Base-by-base conservation (phyloP, 164 flowering plant genomes). In the Umbellularia californica region DNA sequence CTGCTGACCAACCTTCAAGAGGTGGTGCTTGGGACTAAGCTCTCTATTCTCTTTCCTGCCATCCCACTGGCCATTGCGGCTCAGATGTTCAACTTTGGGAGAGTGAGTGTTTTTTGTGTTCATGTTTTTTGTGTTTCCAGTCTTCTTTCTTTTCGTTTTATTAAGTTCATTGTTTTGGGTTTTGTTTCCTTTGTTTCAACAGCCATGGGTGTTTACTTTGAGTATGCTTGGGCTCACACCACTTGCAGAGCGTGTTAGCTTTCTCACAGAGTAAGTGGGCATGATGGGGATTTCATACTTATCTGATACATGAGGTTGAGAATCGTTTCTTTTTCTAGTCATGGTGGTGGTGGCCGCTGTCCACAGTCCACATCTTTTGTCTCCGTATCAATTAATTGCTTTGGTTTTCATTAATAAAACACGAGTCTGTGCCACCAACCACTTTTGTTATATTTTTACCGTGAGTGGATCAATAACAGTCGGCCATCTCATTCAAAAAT, bases 241-340 rank as follows among this genome's bases (percentile, higher is more conserved):
- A 22, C 89, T 95, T n/a, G 97, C 98, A 1, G 98, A 95, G 81
- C 88, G 98, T 14, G 79, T 95, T 76, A 93, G 97, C 85, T 95
- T 95, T 73, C 79, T 95, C 23, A 95, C 98, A 15, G 98, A 95
- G 98, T 95, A 82, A 84, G 95, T 5, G 9, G 23, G 20, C 2
- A 65, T 1, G 35, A 20, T 15, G 47, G 47, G 47, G 47, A 41
- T 28, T 67, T 27, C 17, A 0, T 28, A 10, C 9, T 41, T 3
- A 9, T n/a, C 25, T 35, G 2, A 4, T 35, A 6, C 9, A 66
- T 27, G 30, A 15, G 10, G 24, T n/a, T 15, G 25, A 15, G 15
- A 20, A 65, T 30, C 33, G 33, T 35, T 20, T 47, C n/a, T 2
- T 5, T 69, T 52, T 22, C 23, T 58, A 2, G 5, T 4, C 5